Base-by-base conservation (phyloP, 371 early-diverging fungal species). In the Rhizopus sp. region DNA sequence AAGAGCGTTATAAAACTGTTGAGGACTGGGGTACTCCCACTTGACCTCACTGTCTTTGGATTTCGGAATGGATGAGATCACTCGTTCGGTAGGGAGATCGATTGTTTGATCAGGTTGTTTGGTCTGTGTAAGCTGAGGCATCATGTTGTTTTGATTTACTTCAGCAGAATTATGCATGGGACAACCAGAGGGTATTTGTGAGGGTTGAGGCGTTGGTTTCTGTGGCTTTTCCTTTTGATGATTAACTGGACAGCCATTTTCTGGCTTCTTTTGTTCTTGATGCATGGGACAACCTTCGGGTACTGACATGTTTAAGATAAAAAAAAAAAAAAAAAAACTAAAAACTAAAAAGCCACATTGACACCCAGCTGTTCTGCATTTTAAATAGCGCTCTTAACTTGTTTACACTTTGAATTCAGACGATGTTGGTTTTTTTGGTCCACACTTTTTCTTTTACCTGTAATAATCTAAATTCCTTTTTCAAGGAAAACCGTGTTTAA, bases 11-110 rank as follows among this genome's bases (percentile, higher is more conserved):
- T 93, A 97, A 71, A 98, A 98, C 71, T 93, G 93, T 72, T 96
- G 94, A 8, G 95, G 94, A 10, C 92, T 92, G 5, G 99, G 97
- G 68, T 98, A 98, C 57, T 91, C 94, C 99, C 99, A 97, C 48
- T 75, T 76, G 7, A 71, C 62, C 0, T 64, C 67, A 12, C 55
- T 31, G 5, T 71, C 66, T 40, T 75, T 75, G 6, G 76, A 62
- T 53, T 78, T 80, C 4, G 87, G 88, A 54, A 88, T 88, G 10
- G 85, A 83, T 23, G 85, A 84, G 34, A 80, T 73, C 0, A 79
- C 79, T 51, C 86, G 69, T n/a, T 93, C 91, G 0, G 86, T 89
- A 0, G 92, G 84, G 17, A 96, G 75, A n/a, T 73, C 78, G 17
- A 77, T 64, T 15, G 57, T 69, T 62, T 94, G 94, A 48, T 86